A percentile compares a stretch with the other conserved stretches of the same genome.
These are phyloP conservation scores for Sporisorium reilianum DNA, from an alignment of 1,284 basidiomycete species.

Conservation along the genomic window DNA sequence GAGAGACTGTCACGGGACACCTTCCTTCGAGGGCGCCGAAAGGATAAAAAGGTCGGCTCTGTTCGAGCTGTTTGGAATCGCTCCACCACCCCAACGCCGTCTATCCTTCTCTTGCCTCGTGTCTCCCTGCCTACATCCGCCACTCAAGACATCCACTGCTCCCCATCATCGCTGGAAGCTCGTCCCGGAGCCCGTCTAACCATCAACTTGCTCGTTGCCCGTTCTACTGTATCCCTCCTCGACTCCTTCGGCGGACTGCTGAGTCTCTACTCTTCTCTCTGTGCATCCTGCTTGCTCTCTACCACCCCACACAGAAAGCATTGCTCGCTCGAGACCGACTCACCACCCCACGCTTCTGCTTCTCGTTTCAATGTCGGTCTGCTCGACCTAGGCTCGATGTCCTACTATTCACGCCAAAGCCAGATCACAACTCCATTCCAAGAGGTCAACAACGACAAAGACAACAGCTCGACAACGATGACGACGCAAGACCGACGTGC, in stretches of 20 bases:
- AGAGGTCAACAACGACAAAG: background rate
- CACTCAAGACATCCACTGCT: background rate
- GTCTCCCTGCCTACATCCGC: background rate
- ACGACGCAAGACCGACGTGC: background rate
- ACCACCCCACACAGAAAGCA: background rate
- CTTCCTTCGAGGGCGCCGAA: background rate
- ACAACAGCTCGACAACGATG: conserved; percentile 3
- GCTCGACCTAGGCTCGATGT: background rate
- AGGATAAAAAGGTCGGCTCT: background rate
- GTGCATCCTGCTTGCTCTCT: conserved; percentile 1
- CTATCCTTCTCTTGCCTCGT: background rate
- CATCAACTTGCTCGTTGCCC: background rate
- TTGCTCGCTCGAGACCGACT: background rate
- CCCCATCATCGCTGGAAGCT: background rate
- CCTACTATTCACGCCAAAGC: background rate
- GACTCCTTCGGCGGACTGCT: conserved; percentile 8
- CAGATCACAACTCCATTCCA: background rate
- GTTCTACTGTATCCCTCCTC: background rate
- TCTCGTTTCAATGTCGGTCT: background rate
- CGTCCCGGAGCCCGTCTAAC: background rate
- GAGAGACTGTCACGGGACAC: too few species aligned
- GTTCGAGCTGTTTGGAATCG: background rate
- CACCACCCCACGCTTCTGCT: background rate
- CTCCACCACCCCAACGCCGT: background rate
- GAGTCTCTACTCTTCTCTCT: background rate